Conservation (phyloP, 768 basidiomycete genomes). For the Roridomyces roridus region DNA sequence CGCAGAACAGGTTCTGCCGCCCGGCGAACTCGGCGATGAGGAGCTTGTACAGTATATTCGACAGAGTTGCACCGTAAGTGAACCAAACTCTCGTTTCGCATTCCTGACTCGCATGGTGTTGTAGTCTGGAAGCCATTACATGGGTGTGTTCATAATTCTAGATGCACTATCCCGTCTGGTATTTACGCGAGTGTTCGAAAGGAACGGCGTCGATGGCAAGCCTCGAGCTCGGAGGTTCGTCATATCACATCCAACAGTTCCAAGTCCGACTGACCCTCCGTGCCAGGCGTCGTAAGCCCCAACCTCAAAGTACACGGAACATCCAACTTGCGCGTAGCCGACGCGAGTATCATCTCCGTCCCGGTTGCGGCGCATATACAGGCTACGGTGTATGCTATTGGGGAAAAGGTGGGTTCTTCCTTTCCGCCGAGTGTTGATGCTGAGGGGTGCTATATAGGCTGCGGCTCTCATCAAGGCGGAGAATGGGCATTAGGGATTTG, state of each 20-base stretch:
- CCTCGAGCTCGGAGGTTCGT: not conserved
- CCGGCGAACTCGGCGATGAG: not conserved
- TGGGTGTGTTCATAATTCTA: not conserved
- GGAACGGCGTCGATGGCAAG: conserved; percentile 12
- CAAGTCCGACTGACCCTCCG: not conserved
- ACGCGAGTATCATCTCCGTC: conserved; percentile 27
- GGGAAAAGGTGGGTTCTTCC: conserved; percentile 16
- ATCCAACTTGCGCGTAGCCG: conserved; percentile 21
- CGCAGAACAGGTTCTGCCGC: not conserved
- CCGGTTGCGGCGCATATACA: conserved; percentile 21
- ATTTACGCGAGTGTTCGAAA: not conserved
- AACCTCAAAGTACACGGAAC: conserved; percentile 25
- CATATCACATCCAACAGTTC: not conserved
- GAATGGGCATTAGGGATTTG: not conserved
- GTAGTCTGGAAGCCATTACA: conserved; percentile 1
- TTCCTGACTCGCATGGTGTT: too few species aligned
- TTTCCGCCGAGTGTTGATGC: conserved; percentile 13
- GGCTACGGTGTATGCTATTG: conserved; percentile 25
- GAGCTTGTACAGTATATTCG: conserved; percentile 3
- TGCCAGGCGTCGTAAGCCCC: conserved; percentile 21
- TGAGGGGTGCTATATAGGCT: not conserved
- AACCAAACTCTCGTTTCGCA: not conserved
- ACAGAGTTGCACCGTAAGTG: not conserved
- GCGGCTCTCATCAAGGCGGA: not conserved
- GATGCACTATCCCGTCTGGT: not conserved